phyloP scores from a whole-genome alignment of 345 rosid genomes.

The Streptanthus diversifolius region DNA sequence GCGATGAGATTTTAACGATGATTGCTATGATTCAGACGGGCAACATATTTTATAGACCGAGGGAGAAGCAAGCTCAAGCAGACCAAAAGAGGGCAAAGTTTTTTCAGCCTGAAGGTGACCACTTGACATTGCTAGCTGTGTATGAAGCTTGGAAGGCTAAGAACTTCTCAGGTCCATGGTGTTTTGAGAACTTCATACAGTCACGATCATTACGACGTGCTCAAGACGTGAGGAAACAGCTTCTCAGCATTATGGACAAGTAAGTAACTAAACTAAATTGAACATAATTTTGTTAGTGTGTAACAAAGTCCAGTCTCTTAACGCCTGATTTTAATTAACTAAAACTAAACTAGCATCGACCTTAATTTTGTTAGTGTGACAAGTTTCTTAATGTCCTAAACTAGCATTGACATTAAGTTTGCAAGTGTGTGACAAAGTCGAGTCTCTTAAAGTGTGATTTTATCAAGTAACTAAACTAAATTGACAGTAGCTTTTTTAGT shows the following conservation, averaged over 20 bases:
- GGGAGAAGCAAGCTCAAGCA: constrained; percentile 94
- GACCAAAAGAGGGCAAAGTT: constrained; percentile 91
- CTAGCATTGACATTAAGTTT: not conserved
- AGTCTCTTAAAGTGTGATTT: not conserved
- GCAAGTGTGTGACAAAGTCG: not conserved
- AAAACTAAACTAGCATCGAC: not conserved
- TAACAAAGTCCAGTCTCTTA: constrained; percentile 1
- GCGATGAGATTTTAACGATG: constrained; percentile 86
- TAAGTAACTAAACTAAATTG: constrained; percentile 35
- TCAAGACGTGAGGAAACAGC: constrained; percentile 85
- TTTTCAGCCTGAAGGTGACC: constrained; percentile 91
- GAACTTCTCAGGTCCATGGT: constrained; percentile 87
- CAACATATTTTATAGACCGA: constrained; percentile 83
- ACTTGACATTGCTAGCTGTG: constrained; percentile 85
- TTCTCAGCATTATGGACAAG: constrained; percentile 88
- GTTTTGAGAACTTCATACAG: constrained; percentile 86
- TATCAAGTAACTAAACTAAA: not conserved
- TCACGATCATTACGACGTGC: constrained; percentile 76
- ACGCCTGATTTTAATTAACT: constrained; percentile 29
- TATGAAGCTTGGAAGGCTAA: constrained; percentile 94
- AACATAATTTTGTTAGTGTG: not conserved
- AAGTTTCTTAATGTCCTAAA: not conserved
- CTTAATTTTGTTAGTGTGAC: not conserved
- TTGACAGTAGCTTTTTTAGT: no score
- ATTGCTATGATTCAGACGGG: constrained; percentile 92